phyloP scores from a whole-genome alignment of 2,329 filamentous ascomycete genomes.

The Ascochyta pisi region DNA sequence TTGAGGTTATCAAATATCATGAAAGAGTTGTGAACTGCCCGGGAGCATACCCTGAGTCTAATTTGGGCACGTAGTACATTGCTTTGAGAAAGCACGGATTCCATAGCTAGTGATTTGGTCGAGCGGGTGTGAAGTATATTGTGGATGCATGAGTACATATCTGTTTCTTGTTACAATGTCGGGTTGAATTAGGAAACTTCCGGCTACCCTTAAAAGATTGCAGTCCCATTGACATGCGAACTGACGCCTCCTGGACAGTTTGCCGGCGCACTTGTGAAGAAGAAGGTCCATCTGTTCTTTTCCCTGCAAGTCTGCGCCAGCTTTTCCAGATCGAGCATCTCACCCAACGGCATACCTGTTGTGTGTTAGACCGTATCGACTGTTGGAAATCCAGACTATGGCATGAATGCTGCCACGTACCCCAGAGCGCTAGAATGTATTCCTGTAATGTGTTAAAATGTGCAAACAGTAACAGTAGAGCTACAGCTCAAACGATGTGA shows the following conservation, averaged over 20 bases:
- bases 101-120: neutral
- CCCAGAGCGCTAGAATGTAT: constrained; percentile 47
- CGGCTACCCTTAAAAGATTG: constrained; percentile 40
- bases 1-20: too few relatives aligned
- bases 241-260: constrained; percentile 62
- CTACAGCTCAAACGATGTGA: too few relatives aligned
- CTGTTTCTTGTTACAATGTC: neutral
- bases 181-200: neutral
- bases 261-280: constrained; percentile 66
- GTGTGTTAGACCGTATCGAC: too few relatives aligned
- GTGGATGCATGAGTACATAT: neutral
- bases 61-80: too few relatives aligned
- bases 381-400: too few relatives aligned
- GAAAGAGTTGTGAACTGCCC: neutral
- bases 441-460: too few relatives aligned
- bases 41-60: neutral
- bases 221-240: constrained; percentile 54
- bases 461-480: too few relatives aligned
- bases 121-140: neutral
- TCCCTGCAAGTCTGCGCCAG: constrained; percentile 63
- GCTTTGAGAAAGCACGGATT: neutral
- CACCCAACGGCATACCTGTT: constrained; percentile 45
- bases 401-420: constrained; percentile 5
- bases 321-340: constrained; percentile 57
- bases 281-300: constrained; percentile 64